phyloP scores from a whole-genome alignment of 1,284 basidiomycete species.

The Gomphus sp. region DNA sequence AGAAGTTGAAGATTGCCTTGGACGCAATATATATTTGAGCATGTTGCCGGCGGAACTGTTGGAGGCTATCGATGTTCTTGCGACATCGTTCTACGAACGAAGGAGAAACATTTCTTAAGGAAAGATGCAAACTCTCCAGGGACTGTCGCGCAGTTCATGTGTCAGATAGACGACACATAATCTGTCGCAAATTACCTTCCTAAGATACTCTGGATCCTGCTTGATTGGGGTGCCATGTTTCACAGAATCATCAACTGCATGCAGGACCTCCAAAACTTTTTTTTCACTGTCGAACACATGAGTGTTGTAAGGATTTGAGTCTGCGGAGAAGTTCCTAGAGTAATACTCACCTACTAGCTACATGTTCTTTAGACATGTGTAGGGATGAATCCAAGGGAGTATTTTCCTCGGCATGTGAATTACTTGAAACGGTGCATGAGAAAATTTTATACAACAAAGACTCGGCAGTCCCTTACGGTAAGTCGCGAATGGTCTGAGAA shows the following conservation, averaged over 20 bases:
- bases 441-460: not conserved
- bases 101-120: not conserved
- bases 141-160: not conserved
- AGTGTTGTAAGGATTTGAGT: not conserved
- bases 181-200: not conserved
- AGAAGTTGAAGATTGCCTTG: too few species aligned
- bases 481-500: too few species aligned
- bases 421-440: not conserved
- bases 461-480: too few species aligned
- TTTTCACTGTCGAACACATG: not conserved
- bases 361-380: not conserved
- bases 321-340: not conserved
- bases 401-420: not conserved
- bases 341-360: not conserved
- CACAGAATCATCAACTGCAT: not conserved
- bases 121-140: not conserved
- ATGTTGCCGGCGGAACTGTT: not conserved
- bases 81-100: not conserved
- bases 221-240: not conserved
- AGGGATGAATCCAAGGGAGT: not conserved
- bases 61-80: not conserved
- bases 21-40: not conserved
- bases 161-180: not conserved
- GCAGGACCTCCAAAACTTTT: not conserved
- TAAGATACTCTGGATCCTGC: not conserved